phyloP scores from a whole-genome alignment of 345 rosid genomes.

The Sisymbrium irio region DNA sequence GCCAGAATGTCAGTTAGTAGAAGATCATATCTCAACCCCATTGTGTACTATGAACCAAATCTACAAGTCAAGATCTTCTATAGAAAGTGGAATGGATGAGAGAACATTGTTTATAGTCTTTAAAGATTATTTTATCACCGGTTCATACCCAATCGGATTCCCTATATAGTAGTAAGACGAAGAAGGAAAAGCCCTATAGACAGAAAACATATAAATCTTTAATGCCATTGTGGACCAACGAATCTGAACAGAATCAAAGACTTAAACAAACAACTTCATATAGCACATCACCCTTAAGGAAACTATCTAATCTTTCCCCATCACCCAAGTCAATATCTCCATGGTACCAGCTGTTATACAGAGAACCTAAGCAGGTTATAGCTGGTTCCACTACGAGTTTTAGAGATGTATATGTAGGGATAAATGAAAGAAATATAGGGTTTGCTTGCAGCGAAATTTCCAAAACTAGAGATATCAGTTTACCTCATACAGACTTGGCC shows the following conservation, averaged over 20 bases:
- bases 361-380: not conserved
- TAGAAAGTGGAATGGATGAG: conserved; percentile 30
- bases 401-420: not conserved
- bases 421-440: not conserved
- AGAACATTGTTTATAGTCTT: not conserved
- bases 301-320: not conserved
- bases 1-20: conserved; percentile 16
- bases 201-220: not conserved
- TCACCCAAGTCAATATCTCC: not conserved
- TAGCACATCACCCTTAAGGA: not conserved
- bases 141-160: not conserved
- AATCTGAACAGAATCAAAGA: conserved; percentile 1
- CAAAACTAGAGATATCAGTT: not conserved
- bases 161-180: not conserved
- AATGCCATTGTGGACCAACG: not conserved
- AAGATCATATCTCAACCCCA: not conserved
- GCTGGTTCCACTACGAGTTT: not conserved
- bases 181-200: not conserved
- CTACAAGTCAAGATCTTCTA: conserved; percentile 10
- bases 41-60: conserved; percentile 21
- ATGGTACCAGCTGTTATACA: not conserved
- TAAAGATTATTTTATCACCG: not conserved
- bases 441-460: not conserved
- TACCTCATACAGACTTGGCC: not conserved
- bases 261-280: not conserved